These are phyloP conservation scores for Drechslerella coelobrocha DNA, from an alignment of 2,329 filamentous ascomycete genomes.

Conservation along the genomic window DNA sequence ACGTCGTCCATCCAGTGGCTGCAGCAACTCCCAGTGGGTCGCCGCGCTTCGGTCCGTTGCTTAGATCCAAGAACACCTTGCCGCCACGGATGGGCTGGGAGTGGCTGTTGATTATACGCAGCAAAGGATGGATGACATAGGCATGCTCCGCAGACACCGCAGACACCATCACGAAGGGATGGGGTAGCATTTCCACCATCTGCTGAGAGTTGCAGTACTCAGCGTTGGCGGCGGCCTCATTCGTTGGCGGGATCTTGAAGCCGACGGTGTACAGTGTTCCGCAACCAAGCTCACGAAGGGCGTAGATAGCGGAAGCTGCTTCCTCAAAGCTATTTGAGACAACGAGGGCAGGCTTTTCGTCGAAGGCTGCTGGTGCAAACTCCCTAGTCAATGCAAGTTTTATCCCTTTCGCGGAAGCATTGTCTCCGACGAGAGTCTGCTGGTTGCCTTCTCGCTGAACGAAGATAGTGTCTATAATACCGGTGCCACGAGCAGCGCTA, in stretches of 20 bases:
- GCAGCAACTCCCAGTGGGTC: constrained; percentile 75
- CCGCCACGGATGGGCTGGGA: constrained; percentile 60
- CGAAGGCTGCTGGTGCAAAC: constrained; percentile 81
- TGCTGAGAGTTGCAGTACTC: constrained; percentile 73
- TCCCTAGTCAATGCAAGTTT: constrained; percentile 80
- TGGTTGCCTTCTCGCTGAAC: constrained; percentile 64
- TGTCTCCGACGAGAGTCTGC: constrained; percentile 74
- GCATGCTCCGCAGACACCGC: constrained; percentile 80
- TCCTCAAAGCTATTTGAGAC: constrained; percentile 76
- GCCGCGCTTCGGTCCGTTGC: constrained; percentile 70
- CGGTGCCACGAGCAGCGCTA: constrained; percentile 78
- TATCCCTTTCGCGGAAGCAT: constrained; percentile 85
- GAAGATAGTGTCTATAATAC: constrained; percentile 81
- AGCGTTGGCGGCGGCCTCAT: constrained; percentile 68
- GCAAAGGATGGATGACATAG: constrained; percentile 75
- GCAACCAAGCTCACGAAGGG: constrained; percentile 73
- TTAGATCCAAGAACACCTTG: constrained; percentile 82
- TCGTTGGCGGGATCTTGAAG: constrained; percentile 58
- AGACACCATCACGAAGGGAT: constrained; percentile 82
- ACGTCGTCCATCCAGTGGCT: constrained; percentile 78
- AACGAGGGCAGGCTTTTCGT: constrained; percentile 75
- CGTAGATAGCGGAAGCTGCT: constrained; percentile 79
- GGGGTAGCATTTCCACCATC: constrained; percentile 78
- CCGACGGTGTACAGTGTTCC: constrained; percentile 49
- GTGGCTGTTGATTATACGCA: constrained; percentile 69